Percentiles rank a stretch among this genome's conserved stretches.
phyloP scores from a whole-genome alignment of 257 asterid species.

The Orobanche coerulescens region DNA sequence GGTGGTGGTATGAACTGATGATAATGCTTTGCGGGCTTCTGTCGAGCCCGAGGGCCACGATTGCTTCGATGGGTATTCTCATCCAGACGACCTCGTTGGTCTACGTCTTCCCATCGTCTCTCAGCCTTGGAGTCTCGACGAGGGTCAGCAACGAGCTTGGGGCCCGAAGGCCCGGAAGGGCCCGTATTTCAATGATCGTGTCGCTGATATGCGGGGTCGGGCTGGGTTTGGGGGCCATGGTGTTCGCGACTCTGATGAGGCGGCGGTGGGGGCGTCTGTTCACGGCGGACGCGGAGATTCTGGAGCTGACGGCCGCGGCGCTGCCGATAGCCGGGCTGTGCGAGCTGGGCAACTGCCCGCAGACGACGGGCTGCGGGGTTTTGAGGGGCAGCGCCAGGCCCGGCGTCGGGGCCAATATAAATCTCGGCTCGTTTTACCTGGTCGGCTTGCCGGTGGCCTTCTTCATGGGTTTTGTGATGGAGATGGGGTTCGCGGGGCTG shows the following conservation, averaged over 20 bases:
- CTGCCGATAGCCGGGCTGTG: slow-evolving; percentile 84
- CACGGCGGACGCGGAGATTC: slow-evolving; percentile 57
- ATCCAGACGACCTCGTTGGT: slow-evolving; percentile 83
- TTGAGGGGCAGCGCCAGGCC: slow-evolving; percentile 88
- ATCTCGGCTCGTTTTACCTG: slow-evolving; percentile 77
- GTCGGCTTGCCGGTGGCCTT: slow-evolving; percentile 96
- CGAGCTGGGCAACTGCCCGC: slow-evolving; percentile 96
- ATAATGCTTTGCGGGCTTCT: slow-evolving; percentile 72
- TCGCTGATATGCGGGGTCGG: slow-evolving; percentile 40
- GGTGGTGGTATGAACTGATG: slow-evolving; percentile 99
- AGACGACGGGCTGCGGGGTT: slow-evolving; percentile 91
- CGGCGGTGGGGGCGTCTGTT: slow-evolving; percentile 67
- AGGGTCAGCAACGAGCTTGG: slow-evolving; percentile 79
- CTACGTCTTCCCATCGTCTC: slow-evolving; percentile 79
- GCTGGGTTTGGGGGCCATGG: slow-evolving; percentile 62
- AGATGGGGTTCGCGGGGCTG: slow-evolving; percentile 72
- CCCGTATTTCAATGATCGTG: slow-evolving; percentile 57
- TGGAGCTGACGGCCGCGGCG: slow-evolving; percentile 60
- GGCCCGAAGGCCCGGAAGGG: slow-evolving; percentile 52
- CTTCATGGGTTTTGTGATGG: slow-evolving; percentile 56
- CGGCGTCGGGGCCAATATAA: slow-evolving; percentile 65
- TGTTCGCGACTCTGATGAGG: slow-evolving; percentile 55
- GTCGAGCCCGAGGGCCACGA: slow-evolving; percentile 60
- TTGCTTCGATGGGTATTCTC: slow-evolving; percentile 84
- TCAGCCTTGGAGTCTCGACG: slow-evolving; percentile 78